Evolutionary conservation across 2,329 filamentous ascomycete genomes (phyloP).

Genomic region (Colletotrichum sp.): DNA sequence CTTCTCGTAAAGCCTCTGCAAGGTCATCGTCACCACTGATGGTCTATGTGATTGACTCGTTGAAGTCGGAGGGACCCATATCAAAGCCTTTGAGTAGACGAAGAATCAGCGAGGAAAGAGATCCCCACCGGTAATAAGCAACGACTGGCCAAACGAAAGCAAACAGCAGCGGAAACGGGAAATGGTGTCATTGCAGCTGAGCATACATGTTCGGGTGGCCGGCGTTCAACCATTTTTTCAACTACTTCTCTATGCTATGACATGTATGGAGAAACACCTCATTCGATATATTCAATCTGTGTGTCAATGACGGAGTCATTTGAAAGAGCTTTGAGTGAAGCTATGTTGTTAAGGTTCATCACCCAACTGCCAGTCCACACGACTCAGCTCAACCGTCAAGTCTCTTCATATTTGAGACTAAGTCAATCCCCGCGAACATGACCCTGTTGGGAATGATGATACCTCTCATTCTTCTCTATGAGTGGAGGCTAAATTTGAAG

Average conservation of each 20-base stretch:
- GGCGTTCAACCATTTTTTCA: background rate
- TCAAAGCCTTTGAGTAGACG: background rate
- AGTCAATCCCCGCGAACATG: background rate
- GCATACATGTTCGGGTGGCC: background rate
- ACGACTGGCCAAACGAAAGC: background rate
- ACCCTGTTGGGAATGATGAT: accelerated
- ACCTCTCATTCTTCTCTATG: background rate
- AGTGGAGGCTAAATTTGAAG: background rate
- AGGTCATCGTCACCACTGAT: background rate
- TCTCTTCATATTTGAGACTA: background rate
- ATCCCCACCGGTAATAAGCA: background rate
- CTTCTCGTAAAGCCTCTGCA: background rate
- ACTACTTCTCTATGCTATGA: background rate
- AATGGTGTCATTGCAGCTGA: background rate
- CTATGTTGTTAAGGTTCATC: background rate
- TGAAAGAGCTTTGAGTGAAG: background rate
- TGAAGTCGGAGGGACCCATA: background rate
- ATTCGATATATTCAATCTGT: background rate
- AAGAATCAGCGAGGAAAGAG: background rate
- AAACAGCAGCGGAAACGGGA: background rate
- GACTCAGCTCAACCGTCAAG: background rate
- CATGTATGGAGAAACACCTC: background rate
- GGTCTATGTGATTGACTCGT: background rate
- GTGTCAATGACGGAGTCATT: background rate
- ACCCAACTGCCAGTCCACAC: background rate